Conservation (phyloP, 495 filamentous ascomycete genomes). For the Achaetomiella virescens region DNA sequence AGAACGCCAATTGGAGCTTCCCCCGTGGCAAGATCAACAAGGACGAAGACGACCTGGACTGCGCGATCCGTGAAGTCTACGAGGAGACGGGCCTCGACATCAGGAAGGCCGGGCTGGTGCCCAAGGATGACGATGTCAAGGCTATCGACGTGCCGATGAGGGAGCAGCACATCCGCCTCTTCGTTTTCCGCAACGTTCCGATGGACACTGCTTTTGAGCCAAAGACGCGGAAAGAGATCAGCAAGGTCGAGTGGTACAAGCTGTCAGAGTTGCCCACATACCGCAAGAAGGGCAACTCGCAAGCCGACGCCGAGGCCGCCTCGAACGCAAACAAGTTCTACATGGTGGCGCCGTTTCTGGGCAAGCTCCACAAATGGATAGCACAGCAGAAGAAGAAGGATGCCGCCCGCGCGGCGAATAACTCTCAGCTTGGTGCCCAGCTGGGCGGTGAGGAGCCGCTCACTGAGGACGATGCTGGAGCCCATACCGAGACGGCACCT, state of each 20-base stretch:
- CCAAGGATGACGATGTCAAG: constrained; percentile 61
- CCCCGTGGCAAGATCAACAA: constrained; percentile 96
- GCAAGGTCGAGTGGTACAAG: constrained; percentile 88
- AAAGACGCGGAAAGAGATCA: constrained; percentile 92
- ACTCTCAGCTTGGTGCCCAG: constrained; percentile 26
- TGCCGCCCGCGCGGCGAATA: constrained; percentile 28
- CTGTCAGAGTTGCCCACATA: constrained; percentile 80
- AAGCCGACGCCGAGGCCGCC: constrained; percentile 43
- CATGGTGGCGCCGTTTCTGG: constrained; percentile 93
- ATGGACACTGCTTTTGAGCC: constrained; percentile 83
- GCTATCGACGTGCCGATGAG: constrained; percentile 81
- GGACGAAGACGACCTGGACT: constrained; percentile 85
- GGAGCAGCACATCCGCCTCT: constrained; percentile 87
- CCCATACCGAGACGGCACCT: constrained; percentile 21
- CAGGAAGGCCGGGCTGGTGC: constrained; percentile 61
- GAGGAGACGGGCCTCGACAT: constrained; percentile 94
- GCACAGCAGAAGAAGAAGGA: constrained; percentile 69
- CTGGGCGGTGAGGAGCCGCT: constrained; percentile 30
- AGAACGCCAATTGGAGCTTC: constrained; percentile 92
- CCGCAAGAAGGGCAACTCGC: constrained; percentile 53
- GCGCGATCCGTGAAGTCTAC: constrained; percentile 86
- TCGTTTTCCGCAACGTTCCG: constrained; percentile 80
- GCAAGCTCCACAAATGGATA: constrained; percentile 85
- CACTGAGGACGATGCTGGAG: constrained; percentile 38
- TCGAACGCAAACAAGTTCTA: constrained; percentile 82